Evolutionary conservation across 331 rosid genomes (phyloP).

Genomic region (Arachis monticola): DNA sequence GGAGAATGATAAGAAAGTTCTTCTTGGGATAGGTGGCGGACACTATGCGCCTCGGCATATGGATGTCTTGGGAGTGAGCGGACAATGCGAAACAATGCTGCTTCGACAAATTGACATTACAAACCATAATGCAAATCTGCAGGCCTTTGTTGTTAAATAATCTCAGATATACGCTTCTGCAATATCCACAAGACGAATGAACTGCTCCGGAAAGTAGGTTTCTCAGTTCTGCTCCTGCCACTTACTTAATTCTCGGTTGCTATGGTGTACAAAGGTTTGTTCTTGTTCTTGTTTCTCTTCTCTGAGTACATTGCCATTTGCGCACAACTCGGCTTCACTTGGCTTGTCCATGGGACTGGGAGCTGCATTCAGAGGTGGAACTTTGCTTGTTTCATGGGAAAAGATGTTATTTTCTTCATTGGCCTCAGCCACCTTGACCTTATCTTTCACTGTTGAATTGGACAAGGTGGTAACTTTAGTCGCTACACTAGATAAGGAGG

Average conservation of each 20-base stretch:
- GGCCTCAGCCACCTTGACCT: slow-evolving; percentile 42
- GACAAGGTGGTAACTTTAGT: slow-evolving; percentile 44
- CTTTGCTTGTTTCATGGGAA: slow-evolving; percentile 39
- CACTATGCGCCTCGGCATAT: slow-evolving; percentile 94
- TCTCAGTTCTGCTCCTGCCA: slow-evolving; percentile 43
- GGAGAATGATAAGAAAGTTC: slow-evolving; percentile 76
- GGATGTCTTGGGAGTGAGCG: slow-evolving; percentile 64
- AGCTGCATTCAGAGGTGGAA: slow-evolving; percentile 46
- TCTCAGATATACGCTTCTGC: slow-evolving; percentile 51
- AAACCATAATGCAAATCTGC: slow-evolving; percentile 68
- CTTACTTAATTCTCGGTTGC: slow-evolving; percentile 47
- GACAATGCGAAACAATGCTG: slow-evolving; percentile 51
- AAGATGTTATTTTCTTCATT: slow-evolving; percentile 48
- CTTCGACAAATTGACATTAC: slow-evolving; percentile 68
- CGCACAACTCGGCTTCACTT: slow-evolving; percentile 44
- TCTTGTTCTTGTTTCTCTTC: slow-evolving; percentile 60
- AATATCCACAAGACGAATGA: slow-evolving; percentile 55
- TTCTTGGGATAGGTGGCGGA: slow-evolving; percentile 95
- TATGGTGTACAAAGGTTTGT: slow-evolving; percentile 45
- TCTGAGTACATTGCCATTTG: slow-evolving; percentile 44
- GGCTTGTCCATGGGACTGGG: slow-evolving; percentile 26
- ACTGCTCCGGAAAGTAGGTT: slow-evolving; percentile 36
- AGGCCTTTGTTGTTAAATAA: slow-evolving; percentile 58
- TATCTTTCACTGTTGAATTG: slow-evolving; percentile 47
- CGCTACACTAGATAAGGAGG: slow-evolving; percentile 45